These are phyloP conservation scores for Ceratobasidium theobromae DNA, from an alignment of 1,284 basidiomycete species.

Conservation along the genomic window DNA sequence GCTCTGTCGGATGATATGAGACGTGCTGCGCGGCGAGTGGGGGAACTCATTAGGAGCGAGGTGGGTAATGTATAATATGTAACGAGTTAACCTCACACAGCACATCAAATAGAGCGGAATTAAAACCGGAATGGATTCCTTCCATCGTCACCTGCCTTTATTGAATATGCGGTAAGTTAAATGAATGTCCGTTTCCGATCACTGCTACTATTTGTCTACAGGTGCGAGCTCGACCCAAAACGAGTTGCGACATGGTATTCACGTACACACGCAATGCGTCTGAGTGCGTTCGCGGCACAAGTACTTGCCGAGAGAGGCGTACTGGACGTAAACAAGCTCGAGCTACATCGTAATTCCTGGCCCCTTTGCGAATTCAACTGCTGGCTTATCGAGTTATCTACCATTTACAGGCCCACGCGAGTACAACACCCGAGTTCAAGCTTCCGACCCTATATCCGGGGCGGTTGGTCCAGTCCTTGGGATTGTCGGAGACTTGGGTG, in stretches of 20 bases:
- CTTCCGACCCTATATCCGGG: constrained; percentile 51
- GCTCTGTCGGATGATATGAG: constrained; percentile 51
- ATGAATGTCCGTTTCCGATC: background rate
- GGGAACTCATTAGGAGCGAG: constrained; percentile 56
- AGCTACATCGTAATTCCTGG: constrained; percentile 50
- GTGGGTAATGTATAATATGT: too few species aligned
- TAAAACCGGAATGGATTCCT: constrained; percentile 53
- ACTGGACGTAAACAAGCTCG: constrained; percentile 50
- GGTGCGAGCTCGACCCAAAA: constrained; percentile 58
- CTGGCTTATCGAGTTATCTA: background rate
- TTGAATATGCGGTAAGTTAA: constrained; percentile 55
- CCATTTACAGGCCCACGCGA: constrained; percentile 52
- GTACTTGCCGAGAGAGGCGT: constrained; percentile 51
- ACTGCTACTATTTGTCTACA: constrained; percentile 28
- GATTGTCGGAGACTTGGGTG: constrained; percentile 52
- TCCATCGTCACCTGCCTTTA: constrained; percentile 61
- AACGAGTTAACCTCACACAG: too few species aligned
- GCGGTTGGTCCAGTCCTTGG: constrained; percentile 53
- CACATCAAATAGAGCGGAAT: constrained; percentile 58
- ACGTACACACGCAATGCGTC: constrained; percentile 51
- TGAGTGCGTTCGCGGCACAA: constrained; percentile 58
- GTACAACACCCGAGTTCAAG: constrained; percentile 49
- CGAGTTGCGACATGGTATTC: constrained; percentile 62
- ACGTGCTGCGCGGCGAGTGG: constrained; percentile 53
- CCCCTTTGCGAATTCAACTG: background rate